Base-by-base conservation (phyloP, 2,329 filamentous ascomycete species). In the Colletotrichum paranaense region DNA sequence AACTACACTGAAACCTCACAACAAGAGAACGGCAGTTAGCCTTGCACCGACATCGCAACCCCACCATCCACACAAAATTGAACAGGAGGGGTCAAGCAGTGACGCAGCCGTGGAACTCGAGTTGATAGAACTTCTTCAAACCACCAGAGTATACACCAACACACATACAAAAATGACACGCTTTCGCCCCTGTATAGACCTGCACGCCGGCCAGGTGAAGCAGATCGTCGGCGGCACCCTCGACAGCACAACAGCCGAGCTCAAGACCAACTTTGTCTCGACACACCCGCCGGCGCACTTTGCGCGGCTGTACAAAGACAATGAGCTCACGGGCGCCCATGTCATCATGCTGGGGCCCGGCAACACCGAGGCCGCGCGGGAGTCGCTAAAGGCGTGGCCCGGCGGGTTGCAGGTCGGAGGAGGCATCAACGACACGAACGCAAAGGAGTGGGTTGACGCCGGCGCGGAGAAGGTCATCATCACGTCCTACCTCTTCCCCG, bases 221-320 rank as follows among this genome's bases (percentile, higher is more conserved):
- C 97, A 99, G 83, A 99, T 99, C 78, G 95, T 99, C 53, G 97
- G 97, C 77, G 96, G 97, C 73, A 98, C 97, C 1, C 89, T 99
- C 75, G 93, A 93, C 84, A 89, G 89, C 80, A 82, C 88, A 9
- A 89, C 90, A 1, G 82, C 88, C 7, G 87, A 90, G 69, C 88
- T 98, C 69, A 93, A 95, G 85, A 98, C 96, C 60, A 99, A 99
- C 84, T 95, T 95, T 85, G 93, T 98, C 74, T 98, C 97, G 11
- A 90, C 92, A 62, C 92, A 96, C 74, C 93, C 95, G 11, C 91
- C 97, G 2, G 89, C 90, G 4, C 89, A 98, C 85, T 99, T 94
- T 82, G 94, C 95, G 42, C 84, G 87, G 70, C 87, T 98, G 22
- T 99, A 99, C 88, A 90, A 88, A 77, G 90, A 95, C 73, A 89